These are phyloP conservation scores for Boletus edulis DNA, from an alignment of 768 basidiomycete genomes.

Conservation along the genomic window DNA sequence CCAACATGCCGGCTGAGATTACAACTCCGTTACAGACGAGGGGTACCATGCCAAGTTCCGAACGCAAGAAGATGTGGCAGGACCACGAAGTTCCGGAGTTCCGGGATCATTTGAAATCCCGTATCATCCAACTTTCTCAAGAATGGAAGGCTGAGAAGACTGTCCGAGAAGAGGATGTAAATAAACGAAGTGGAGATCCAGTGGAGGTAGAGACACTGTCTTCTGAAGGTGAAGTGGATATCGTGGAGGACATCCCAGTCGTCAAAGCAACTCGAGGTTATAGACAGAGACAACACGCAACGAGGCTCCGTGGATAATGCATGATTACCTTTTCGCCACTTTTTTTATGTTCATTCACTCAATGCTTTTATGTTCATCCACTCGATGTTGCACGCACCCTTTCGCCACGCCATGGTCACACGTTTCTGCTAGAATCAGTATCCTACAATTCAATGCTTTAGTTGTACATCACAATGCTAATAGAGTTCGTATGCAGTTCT, in stretches of 20 bases:
- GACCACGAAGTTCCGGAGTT: constrained; percentile 43
- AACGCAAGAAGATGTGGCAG: constrained; percentile 52
- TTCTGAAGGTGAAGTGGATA: constrained; percentile 41
- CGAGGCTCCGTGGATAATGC: constrained; percentile 29
- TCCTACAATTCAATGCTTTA: constrained; percentile 15
- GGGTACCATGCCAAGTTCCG: constrained; percentile 33
- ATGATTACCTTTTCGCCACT: not conserved
- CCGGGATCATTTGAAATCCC: constrained; percentile 43
- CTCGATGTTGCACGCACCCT: not conserved
- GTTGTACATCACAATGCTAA: constrained; percentile 14
- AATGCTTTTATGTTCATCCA: constrained; percentile 1
- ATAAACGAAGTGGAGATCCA: constrained; percentile 24
- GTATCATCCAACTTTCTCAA: constrained; percentile 48
- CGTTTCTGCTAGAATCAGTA: constrained; percentile 12
- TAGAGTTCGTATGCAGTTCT: not conserved
- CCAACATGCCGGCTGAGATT: not conserved
- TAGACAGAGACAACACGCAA: constrained; percentile 14
- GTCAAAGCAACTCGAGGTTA: constrained; percentile 8
- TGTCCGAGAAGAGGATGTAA: constrained; percentile 33
- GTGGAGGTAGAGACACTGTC: constrained; percentile 19
- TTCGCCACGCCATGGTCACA: not conserved
- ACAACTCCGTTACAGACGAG: constrained; percentile 24
- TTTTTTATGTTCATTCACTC: constrained; percentile 1
- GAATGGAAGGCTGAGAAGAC: constrained; percentile 51
- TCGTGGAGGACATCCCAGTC: constrained; percentile 32